Conservation (phyloP, 2,329 filamentous ascomycete genomes). For the Scleromitrula shiraiana region DNA sequence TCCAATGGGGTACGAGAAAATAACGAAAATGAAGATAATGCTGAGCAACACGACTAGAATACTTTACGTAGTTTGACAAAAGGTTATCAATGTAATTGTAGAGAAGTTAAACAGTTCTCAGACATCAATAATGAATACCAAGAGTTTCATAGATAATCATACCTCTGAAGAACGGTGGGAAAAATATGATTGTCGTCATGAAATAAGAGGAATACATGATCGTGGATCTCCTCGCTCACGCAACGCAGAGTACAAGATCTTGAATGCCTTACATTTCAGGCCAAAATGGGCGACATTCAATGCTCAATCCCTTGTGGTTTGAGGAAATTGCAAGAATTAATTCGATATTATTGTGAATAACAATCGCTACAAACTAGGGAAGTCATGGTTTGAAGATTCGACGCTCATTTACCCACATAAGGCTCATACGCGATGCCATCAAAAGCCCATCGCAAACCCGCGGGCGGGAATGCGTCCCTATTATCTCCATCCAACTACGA, state of each 20-base stretch:
- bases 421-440: conserved; percentile 9
- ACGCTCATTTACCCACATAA: not conserved
- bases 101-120: not conserved
- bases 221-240: no score
- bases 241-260: not conserved
- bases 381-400: not conserved
- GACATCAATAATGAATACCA: not conserved
- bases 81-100: not conserved
- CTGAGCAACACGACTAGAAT: not conserved
- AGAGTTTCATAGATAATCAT: no score
- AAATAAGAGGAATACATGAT: no score
- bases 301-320: not conserved
- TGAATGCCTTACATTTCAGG: not conserved
- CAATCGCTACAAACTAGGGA: no score
- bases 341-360: no score
- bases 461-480: conserved; percentile 18
- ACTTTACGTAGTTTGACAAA: not conserved
- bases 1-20: not conserved
- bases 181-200: no score
- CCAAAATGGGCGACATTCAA: not conserved
- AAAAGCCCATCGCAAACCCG: not conserved
- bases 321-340: not conserved
- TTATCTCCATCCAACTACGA: conserved; percentile 26
- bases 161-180: no score
- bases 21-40: conserved; percentile 9